Evolutionary conservation across 768 basidiomycete genomes (phyloP), one percentile per base, ranked within the genome.

Genomic region (Boletus bicolor): DNA sequence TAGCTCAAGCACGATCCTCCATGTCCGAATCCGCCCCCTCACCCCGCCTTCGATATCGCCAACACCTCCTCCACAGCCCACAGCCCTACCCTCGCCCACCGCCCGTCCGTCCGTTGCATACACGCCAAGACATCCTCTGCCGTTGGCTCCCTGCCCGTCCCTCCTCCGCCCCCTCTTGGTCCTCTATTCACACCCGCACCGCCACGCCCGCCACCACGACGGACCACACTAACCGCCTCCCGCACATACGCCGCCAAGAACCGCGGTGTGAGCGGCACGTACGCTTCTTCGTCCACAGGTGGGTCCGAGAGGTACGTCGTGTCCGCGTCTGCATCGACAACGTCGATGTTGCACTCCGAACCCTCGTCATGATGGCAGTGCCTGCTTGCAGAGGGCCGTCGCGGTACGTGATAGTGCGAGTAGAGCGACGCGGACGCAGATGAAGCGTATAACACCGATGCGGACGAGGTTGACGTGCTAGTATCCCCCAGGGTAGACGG

Each of bases 31-130:
- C 21, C 19, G 3, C 19, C 14, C 17, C 44, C 9, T 49, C 26
- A 55, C 2, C 51, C 30, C 1, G 10, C 17, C 35, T 30, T 65
- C 60, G 60, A 42, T 28, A 78, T 62, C 51, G 77, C 71, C 61
- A 91, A 59, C 1, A 86, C 82, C 48, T 86, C 87, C 51, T 82
- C 76, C 1, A 91, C 76, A 55, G 75, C 76, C 83, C 86, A 89
- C 46, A 77, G 73, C 1, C 85, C 85, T 8, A 91, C 70, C 60
- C 76, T 76, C 57, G 74, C 77, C 89, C 89, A 91, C 32, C 82
- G 76, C 62, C 78, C 84, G 59, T 90, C 89, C 48, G 68, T 73
- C 53, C 71, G 75, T 46, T 67, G 65, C 61, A 91, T 61, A 54
- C 72, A 73, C 1, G 56, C 57, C 26, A 80, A 65, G 21, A 91